Base-by-base conservation (phyloP, 2,329 filamentous ascomycete genomes). In the Lachnellula hyalina region DNA sequence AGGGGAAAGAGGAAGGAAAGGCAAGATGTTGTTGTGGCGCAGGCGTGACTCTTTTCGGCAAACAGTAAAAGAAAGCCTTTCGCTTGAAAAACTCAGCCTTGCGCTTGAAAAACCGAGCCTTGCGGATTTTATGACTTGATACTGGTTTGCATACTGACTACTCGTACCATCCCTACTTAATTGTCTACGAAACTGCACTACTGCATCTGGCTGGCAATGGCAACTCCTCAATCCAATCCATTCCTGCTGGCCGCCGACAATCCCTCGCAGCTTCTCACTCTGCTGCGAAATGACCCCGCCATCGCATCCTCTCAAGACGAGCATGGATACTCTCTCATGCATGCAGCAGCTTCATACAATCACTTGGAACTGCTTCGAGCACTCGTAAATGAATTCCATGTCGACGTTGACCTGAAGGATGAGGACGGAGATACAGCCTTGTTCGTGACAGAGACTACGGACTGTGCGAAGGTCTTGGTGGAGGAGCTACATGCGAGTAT, bases 371-470 rank as follows among this genome's bases (percentile, higher is more conserved):
- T 99, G 15, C 80, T 96, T 15, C 86, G 88, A 56, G 73, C 83
- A 0, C 80, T 99, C 5, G 78, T 96, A 28, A 77, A 77, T 47
- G 89, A 93, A 35, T 90, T 92, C 72, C 74, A 84, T 12, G 92
- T 93, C 23, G 77, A 92, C 57, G 82, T 91, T 47, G 86, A 96
- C 69, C 76, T 96, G 51, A 82, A 81, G 62, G 94, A 99, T 68
- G 90, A 96, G 70, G 94, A 99, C 70, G 83, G 85, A 54, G 94
- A 99, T 73, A 96, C 93, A 1, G 88, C 93, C n/a, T 77, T 99
- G 4, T 99, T 96, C 68, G 90, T 91, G n/a, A 84, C 86, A 28
- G 94, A 99, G 72, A 89, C 84, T 0, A 77, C 87, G 48, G 85
- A 89, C 4, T 86, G 90, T 44, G 93, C 93, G 19, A 83, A 82